Base-by-base conservation (phyloP, 2,329 filamentous ascomycete genomes). In the Botryotinia convoluta region DNA sequence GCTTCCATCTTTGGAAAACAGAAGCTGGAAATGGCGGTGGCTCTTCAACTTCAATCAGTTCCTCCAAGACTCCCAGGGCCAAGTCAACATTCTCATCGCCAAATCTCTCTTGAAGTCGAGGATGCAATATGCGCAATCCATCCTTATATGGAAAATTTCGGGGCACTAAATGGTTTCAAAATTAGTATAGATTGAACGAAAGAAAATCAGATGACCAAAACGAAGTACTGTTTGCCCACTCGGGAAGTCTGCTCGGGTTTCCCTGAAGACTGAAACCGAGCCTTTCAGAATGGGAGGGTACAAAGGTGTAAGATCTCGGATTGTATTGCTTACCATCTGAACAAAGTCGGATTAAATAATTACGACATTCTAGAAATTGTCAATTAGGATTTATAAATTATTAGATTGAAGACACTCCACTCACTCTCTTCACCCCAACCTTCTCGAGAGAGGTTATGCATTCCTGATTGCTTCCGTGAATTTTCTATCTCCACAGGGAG, bases 141-240 rank as follows among this genome's bases (percentile, higher is more conserved):
- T 86, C 84, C 69, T 82, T 82, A 74, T 86, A 86, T 72, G 84
- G 83, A 73, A 83, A 84, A 72, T 86, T 85, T 61, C 84, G 82
- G 57, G 84, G 84, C 42, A 85, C 82, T 74, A 84, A 82, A 16
- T 81, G 82, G 69, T 39, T 54, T 26, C 54, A 22, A 37, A 20
- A 57, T 72, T 18, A 72, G 59, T 35, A 72, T 35, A 48, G 4
- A 39, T 26, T 9, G 14, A 9, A 22, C 29, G 22, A 8, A 18
- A 57, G 48, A 37, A 32, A 26, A n/a, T 29, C 39, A 26, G 16
- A 26, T 42, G 26, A 26, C 16, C 16, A 37, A 29, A 29, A 48
- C 42, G 0, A 44, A 16, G 20, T 29, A 44, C 5, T 32, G 10
- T 20, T 32, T 26, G 26, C 10, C 37, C 37, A 1, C 14, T 22